A percentile compares a stretch with the other conserved stretches of the same genome.
phyloP scores from a whole-genome alignment of 1,284 basidiomycete species.

The Fistulina hepatica region DNA sequence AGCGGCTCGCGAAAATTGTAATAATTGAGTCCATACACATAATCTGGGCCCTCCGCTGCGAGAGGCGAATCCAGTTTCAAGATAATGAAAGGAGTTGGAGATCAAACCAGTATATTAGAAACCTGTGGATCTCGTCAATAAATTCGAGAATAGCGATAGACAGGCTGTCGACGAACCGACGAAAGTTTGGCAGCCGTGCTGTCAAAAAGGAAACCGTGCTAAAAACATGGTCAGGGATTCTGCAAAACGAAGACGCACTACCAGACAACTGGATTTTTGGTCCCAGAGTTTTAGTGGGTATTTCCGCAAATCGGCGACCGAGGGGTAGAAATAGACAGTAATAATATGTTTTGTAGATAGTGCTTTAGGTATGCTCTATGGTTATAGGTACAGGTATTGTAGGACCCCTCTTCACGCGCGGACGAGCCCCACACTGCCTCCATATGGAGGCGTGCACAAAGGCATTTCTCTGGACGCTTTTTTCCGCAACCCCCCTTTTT shows the following conservation, averaged over 20 bases:
- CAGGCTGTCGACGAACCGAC: slow-evolving; percentile 6
- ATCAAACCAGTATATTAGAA: slow-evolving; percentile 3
- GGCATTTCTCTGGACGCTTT: too few species aligned
- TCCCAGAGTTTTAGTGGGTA: slow-evolving; percentile 12
- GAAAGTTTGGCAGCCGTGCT: slow-evolving; percentile 6
- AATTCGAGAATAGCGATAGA: slow-evolving; percentile 7
- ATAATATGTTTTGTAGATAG: too few species aligned
- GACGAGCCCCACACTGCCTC: too few species aligned
- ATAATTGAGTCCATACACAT: slow-evolving; percentile 17
- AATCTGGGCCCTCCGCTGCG: slow-evolving; percentile 20
- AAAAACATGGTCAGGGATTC: slow-evolving; percentile 7
- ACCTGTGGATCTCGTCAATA: slow-evolving; percentile 6
- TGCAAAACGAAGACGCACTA: slow-evolving; percentile 8
- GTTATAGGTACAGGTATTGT: too few species aligned
- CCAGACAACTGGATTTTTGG: slow-evolving; percentile 8
- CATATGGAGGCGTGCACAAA: too few species aligned
- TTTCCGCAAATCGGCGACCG: too few species aligned
- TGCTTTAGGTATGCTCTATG: too few species aligned
- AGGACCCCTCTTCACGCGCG: too few species aligned
- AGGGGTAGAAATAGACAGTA: too few species aligned
- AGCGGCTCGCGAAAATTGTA: slow-evolving; percentile 16
- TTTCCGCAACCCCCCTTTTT: too few species aligned
- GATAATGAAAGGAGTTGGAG: not conserved
- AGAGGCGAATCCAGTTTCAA: slow-evolving; percentile 15
- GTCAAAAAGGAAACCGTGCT: slow-evolving; percentile 5